These are phyloP conservation scores for Byssothecium circinans DNA, from an alignment of 2,329 filamentous ascomycete genomes.

Conservation along the genomic window DNA sequence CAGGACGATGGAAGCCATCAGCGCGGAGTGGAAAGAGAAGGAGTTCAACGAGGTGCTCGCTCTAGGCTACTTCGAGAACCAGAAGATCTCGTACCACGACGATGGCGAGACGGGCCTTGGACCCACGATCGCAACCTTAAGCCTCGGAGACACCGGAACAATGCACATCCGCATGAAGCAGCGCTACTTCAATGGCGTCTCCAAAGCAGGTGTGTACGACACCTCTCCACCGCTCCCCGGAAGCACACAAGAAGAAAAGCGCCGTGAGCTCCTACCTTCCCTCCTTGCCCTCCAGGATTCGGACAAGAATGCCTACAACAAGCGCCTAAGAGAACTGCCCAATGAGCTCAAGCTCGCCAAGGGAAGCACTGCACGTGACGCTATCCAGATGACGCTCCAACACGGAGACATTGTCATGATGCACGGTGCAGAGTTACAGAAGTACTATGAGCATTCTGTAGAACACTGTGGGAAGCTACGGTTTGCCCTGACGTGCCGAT, in stretches of 20 bases:
- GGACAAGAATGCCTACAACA: constrained; percentile 23
- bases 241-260: constrained; percentile 37
- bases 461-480: constrained; percentile 54
- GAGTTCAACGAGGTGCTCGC: constrained; percentile 67
- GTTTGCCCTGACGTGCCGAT: constrained; percentile 61
- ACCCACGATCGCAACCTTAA: constrained; percentile 61
- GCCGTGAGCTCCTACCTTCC: constrained; percentile 33
- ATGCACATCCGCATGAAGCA: constrained; percentile 63
- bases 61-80: constrained; percentile 63
- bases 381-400: constrained; percentile 53
- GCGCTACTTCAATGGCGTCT: constrained; percentile 48
- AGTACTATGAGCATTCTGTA: constrained; percentile 62
- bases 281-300: constrained; percentile 25
- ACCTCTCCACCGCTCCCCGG: constrained; percentile 32
- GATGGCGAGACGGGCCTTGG: constrained; percentile 67
- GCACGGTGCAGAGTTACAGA: constrained; percentile 62
- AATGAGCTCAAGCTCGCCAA: constrained; percentile 41
- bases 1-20: constrained; percentile 12
- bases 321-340: constrained; percentile 36
- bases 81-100: constrained; percentile 65
- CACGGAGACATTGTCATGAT: constrained; percentile 69
- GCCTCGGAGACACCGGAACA: constrained; percentile 59
- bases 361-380: constrained; percentile 34
- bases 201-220: constrained; percentile 38
- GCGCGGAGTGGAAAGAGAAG: constrained; percentile 17